phyloP scores from a whole-genome alignment of 1,139 yeast genomes.

The Blastobotrys apis region DNA sequence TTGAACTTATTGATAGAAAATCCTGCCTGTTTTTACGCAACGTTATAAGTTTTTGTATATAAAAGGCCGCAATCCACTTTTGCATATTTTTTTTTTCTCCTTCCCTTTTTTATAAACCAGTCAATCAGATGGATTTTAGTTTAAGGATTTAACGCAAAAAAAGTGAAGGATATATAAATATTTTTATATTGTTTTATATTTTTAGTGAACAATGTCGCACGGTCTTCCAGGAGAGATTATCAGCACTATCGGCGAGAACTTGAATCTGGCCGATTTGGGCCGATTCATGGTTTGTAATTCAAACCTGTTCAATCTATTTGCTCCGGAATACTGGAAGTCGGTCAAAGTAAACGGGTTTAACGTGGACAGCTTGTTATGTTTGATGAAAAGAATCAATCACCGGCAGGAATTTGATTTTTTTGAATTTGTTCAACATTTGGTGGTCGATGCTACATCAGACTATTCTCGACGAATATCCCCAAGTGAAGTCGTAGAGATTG shows the following conservation, averaged over 20 bases:
- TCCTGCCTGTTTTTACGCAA: too few relatives aligned
- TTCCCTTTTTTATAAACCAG: too few relatives aligned
- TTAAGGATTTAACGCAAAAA: too few relatives aligned
- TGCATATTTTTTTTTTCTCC: too few relatives aligned
- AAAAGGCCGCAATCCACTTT: too few relatives aligned
- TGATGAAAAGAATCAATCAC: neutral
- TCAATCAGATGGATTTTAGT: too few relatives aligned
- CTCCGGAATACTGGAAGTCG: constrained; percentile 5
- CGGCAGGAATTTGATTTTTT: constrained; percentile 3
- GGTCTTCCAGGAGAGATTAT: constrained; percentile 8
- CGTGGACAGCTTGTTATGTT: constrained; percentile 4
- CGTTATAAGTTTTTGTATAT: too few relatives aligned
- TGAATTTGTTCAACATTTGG: neutral
- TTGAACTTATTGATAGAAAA: too few relatives aligned
- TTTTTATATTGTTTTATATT: too few relatives aligned
- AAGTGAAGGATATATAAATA: too few relatives aligned
- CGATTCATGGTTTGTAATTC: constrained; percentile 2
- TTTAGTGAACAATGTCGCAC: constrained; percentile 5
- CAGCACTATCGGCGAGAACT: neutral
- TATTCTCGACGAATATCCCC: neutral
- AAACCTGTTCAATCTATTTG: constrained; percentile 1
- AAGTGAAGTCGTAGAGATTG: neutral
- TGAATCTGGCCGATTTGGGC: neutral
- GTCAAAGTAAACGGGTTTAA: constrained; percentile 3
- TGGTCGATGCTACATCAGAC: constrained; percentile 1